phyloP scores from a whole-genome alignment of 257 asterid genomes.

The Capsicum pubescens region DNA sequence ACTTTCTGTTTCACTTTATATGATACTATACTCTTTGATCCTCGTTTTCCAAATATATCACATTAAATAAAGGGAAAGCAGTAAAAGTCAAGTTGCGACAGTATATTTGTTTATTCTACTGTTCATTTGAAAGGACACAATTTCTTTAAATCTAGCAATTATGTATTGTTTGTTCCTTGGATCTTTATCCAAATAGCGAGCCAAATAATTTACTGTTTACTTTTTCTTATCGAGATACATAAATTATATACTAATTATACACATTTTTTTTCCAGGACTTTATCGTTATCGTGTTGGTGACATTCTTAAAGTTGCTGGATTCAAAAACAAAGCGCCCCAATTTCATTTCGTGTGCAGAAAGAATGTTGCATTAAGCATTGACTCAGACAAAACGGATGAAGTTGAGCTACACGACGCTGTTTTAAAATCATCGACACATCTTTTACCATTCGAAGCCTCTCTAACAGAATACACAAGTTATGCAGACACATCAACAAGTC shows the following conservation, averaged over 20 bases:
- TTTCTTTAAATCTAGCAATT: not conserved
- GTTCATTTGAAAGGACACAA: not conserved
- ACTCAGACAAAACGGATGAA: constrained; percentile 51
- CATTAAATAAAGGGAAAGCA: no score
- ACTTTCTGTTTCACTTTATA: not conserved
- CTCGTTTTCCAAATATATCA: not conserved
- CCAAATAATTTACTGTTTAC: not conserved
- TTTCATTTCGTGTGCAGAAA: constrained; percentile 49
- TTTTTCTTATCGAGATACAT: not conserved
- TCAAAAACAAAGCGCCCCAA: constrained; percentile 50
- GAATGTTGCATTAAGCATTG: constrained; percentile 51
- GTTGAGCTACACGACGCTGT: constrained; percentile 49
- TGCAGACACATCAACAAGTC: constrained; percentile 42
- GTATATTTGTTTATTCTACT: not conserved
- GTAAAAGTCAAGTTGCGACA: not conserved
- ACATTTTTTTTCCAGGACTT: constrained; percentile 29
- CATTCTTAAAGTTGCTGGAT: constrained; percentile 47
- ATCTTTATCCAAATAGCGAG: no score
- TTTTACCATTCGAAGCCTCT: constrained; percentile 28
- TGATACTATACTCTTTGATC: not conserved
- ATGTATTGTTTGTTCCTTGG: no score
- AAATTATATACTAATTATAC: not conserved
- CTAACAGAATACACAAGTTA: constrained; percentile 46
- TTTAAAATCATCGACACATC: constrained; percentile 35
- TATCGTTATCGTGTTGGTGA: constrained; percentile 56